These are phyloP conservation scores for Aspergillus versicolor DNA, from an alignment of 2,329 filamentous ascomycete genomes.

Conservation along the genomic window DNA sequence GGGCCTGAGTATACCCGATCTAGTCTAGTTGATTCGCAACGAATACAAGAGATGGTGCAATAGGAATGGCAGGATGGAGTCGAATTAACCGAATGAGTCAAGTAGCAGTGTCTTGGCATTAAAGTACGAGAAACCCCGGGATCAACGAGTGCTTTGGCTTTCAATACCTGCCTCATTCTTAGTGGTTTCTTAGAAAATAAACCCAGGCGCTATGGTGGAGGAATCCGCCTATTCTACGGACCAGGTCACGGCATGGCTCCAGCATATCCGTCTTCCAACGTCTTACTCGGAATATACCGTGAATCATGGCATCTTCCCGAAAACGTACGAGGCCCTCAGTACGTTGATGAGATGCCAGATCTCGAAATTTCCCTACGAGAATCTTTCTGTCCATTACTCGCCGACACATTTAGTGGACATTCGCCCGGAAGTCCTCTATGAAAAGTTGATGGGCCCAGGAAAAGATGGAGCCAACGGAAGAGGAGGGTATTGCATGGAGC, in stretches of 20 bases:
- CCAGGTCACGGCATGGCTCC: conserved; percentile 34
- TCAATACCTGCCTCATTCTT: not conserved
- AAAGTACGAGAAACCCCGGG: not conserved
- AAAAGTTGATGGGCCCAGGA: conserved; percentile 47
- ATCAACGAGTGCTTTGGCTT: too few species aligned
- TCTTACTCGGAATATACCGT: conserved; percentile 20
- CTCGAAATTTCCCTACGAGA: conserved; percentile 56
- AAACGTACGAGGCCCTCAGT: conserved; percentile 43
- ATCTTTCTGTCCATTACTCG: conserved; percentile 55
- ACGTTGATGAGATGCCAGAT: conserved; percentile 44
- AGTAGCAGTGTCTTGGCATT: not conserved
- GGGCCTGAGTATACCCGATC: too few species aligned
- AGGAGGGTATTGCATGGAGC: conserved; percentile 64
- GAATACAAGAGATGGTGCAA: not conserved
- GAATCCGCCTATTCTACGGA: conserved; percentile 27
- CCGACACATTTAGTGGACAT: conserved; percentile 42
- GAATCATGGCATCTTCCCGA: conserved; percentile 25
- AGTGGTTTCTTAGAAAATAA: not conserved
- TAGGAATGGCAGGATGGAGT: not conserved
- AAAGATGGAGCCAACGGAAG: conserved; percentile 30
- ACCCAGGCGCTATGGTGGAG: not conserved
- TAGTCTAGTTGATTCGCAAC: not conserved
- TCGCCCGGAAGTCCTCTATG: conserved; percentile 49
- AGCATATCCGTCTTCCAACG: conserved; percentile 30
- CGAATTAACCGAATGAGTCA: not conserved